These are phyloP conservation scores for Entonaema liquescens DNA, from an alignment of 495 filamentous ascomycete species.

Conservation along the genomic window DNA sequence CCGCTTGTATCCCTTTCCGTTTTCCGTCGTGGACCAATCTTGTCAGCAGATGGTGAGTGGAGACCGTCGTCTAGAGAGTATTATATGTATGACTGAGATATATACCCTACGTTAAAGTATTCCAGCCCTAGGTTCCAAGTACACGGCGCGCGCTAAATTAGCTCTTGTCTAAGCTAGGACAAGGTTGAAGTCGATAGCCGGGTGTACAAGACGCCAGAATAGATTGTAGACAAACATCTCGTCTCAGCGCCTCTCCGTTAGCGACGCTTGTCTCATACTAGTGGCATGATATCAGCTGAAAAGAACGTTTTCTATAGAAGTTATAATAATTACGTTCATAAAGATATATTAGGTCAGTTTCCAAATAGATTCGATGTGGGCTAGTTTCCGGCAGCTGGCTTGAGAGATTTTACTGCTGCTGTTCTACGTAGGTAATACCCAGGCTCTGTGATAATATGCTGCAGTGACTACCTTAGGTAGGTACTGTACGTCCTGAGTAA, in stretches of 20 bases:
- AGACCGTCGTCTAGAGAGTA: background rate
- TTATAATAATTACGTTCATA: too few relatives aligned
- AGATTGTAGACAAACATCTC: background rate
- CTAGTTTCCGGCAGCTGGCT: background rate
- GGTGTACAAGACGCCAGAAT: background rate
- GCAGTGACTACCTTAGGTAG: background rate
- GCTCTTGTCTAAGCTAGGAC: background rate
- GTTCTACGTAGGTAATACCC: too few relatives aligned
- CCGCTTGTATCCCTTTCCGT: background rate
- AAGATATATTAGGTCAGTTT: too few relatives aligned
- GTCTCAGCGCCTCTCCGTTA: background rate
- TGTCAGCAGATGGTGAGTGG: background rate
- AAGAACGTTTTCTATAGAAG: background rate
- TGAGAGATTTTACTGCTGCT: background rate
- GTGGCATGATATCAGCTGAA: background rate
- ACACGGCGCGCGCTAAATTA: slow-evolving; percentile 4
- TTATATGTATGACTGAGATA: background rate
- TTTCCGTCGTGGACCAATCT: background rate
- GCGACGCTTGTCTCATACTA: background rate
- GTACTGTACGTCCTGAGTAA: too few relatives aligned
- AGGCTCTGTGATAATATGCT: background rate
- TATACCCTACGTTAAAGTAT: slow-evolving; percentile 2
- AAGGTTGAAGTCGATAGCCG: background rate
- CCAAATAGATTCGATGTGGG: background rate
- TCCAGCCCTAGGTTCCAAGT: slow-evolving; percentile 13